Evolutionary conservation across 1,284 basidiomycete genomes (phyloP), one percentile per base, ranked within the genome.

Genomic region (Sanghuangporus weigelae): DNA sequence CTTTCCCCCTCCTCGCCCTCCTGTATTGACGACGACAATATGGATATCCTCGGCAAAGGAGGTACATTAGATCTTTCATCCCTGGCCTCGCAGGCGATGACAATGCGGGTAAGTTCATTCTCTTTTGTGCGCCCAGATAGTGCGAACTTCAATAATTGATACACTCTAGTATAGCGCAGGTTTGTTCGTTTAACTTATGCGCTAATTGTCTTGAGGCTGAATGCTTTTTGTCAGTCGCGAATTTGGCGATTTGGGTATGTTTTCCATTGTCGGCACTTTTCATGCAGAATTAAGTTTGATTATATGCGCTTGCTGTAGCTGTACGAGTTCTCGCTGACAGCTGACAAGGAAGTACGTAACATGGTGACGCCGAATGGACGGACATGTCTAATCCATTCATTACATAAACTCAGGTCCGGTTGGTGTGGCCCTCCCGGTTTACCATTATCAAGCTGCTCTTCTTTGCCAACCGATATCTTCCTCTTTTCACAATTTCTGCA

Each of bases 391-490:
- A 21, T 16, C 10, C 36, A 3, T 57, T 16, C 23, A n/a, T 40
- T 23, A 40, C 16, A 44, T 44, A 38, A 6, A 8, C 16, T 44
- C 50, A 64, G 63, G 40, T 60, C 19, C 57, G 58, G n/a, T 53
- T 64, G 7, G 35, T 64, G n/a, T 64, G 63, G 63, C 40, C 51
- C 5, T 64, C 63, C 11, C 57, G 59, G 23, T 39, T 64, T 19
- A 54, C 58, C 7, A 31, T 40, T 3, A 56, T 60, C n/a, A 64
- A 64, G 40, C 26, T 21, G 11, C 63, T 64, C 26, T 64, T 60
- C 51, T 19, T 64, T 4, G 63, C 54, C 16, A 64, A 64, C 49
- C 63, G 63, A 16, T 64, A 64, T 50, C 51, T 64, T 7, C 63
- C 63, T 2, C 55, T 64, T 12, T 59, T 56, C 7, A 31, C 55